Evolutionary conservation across 169 alveolate genomes (phyloP).

Genomic region (Theileria sp.): DNA sequence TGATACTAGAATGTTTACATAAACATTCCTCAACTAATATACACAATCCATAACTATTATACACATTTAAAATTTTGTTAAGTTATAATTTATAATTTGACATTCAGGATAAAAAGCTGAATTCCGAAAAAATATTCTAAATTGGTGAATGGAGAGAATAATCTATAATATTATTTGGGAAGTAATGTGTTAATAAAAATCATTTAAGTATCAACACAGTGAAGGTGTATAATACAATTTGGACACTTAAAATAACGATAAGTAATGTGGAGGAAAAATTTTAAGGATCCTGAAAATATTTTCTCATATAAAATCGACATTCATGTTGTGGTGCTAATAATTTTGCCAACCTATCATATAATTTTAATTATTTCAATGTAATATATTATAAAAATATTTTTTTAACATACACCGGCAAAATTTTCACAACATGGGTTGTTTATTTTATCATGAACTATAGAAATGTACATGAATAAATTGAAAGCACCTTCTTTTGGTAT

Average conservation of each 20-base stretch:
- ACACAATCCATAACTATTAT: background rate
- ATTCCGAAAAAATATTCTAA: too few relatives aligned
- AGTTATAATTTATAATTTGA: background rate
- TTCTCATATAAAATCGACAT: background rate
- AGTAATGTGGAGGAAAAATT: background rate
- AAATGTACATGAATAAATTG: slow-evolving; percentile 30
- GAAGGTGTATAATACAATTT: background rate
- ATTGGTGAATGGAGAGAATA: background rate
- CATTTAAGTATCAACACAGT: background rate
- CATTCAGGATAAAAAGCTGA: background rate
- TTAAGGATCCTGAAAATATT: background rate
- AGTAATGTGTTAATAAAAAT: background rate
- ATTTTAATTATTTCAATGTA: background rate
- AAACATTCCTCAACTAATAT: background rate
- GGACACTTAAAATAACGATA: background rate
- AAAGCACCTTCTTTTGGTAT: slow-evolving; percentile 59
- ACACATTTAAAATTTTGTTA: background rate
- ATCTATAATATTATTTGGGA: background rate
- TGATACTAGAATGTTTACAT: background rate
- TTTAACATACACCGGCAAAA: background rate
- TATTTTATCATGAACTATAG: background rate
- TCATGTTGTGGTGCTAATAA: background rate
- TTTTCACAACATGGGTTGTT: background rate
- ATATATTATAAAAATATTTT: too few relatives aligned
- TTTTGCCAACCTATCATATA: background rate